phyloP scores from a whole-genome alignment of 2,329 filamentous ascomycete species.

The Elsinoe arachidis region DNA sequence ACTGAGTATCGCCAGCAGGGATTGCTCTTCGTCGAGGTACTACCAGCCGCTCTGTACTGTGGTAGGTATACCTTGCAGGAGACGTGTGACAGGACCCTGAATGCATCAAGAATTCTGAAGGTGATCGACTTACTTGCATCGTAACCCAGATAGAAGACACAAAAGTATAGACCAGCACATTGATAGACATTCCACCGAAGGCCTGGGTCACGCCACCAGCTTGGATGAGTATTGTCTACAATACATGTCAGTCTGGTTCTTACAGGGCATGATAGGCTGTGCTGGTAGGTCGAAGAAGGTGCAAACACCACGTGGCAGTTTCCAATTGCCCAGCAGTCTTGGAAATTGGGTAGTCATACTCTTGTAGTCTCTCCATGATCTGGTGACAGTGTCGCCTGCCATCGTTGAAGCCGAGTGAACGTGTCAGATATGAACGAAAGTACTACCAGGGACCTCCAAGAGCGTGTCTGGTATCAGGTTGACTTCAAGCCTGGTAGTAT shows the following conservation, averaged over 20 bases:
- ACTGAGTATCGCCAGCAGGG: too few species aligned
- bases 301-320: too few species aligned
- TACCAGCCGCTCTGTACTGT: too few species aligned
- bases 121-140: not conserved
- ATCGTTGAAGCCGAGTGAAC: not conserved
- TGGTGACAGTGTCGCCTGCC: not conserved
- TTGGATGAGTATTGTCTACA: not conserved
- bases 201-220: not conserved
- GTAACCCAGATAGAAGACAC: not conserved
- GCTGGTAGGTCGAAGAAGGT: too few species aligned
- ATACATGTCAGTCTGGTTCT: too few species aligned
- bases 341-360: not conserved
- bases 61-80: too few species aligned
- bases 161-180: not conserved
- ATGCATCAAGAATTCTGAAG: too few species aligned
- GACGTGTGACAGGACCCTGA: too few species aligned
- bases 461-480: too few species aligned
- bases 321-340: not conserved
- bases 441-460: not conserved
- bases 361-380: not conserved
- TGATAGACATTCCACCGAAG: not conserved
- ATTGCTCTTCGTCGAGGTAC: too few species aligned
- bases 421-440: not conserved
- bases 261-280: not conserved
- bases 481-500: too few species aligned